These are phyloP conservation scores for Penicillium sp. DNA, from an alignment of 2,329 filamentous ascomycete species.

Conservation along the genomic window DNA sequence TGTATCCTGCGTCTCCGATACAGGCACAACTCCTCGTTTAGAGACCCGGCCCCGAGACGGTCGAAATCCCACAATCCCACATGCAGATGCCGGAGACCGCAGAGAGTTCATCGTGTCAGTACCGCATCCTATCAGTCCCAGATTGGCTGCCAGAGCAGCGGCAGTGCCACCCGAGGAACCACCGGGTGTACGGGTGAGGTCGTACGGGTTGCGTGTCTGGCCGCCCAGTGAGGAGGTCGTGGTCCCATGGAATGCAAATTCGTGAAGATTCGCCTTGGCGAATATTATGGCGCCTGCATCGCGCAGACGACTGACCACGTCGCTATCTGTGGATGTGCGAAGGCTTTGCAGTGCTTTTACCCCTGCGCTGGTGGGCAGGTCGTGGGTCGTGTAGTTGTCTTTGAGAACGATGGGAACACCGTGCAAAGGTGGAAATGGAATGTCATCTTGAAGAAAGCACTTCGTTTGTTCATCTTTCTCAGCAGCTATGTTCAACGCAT, in stretches of 20 bases:
- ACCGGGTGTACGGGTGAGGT: constrained; percentile 62
- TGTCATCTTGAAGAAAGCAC: neutral
- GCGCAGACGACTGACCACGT: constrained; percentile 51
- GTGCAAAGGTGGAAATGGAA: constrained; percentile 44
- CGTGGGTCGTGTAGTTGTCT: constrained; percentile 60
- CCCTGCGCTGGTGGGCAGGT: constrained; percentile 59
- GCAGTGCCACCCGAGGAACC: constrained; percentile 64
- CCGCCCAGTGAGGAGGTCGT: constrained; percentile 62
- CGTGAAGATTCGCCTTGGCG: constrained; percentile 62
- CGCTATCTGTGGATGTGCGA: constrained; percentile 44
- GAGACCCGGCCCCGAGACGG: constrained; percentile 57
- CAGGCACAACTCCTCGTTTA: constrained; percentile 53
- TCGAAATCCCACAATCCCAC: constrained; percentile 59
- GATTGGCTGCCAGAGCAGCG: constrained; percentile 57
- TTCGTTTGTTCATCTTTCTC: constrained; percentile 43
- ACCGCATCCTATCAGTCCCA: constrained; percentile 59
- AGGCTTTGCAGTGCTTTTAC: constrained; percentile 51
- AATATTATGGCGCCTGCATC: constrained; percentile 57
- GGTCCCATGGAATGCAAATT: constrained; percentile 63
- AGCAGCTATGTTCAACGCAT: constrained; percentile 51
- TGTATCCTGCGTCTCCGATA: constrained; percentile 57
- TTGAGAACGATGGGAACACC: constrained; percentile 63
- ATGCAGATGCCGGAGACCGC: constrained; percentile 61
- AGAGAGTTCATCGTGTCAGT: constrained; percentile 64
- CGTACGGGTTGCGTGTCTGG: constrained; percentile 66